Percentiles rank a stretch among this genome's conserved stretches.
phyloP scores from a whole-genome alignment of 1,284 basidiomycete genomes.

The Rhodotorula sp. region DNA sequence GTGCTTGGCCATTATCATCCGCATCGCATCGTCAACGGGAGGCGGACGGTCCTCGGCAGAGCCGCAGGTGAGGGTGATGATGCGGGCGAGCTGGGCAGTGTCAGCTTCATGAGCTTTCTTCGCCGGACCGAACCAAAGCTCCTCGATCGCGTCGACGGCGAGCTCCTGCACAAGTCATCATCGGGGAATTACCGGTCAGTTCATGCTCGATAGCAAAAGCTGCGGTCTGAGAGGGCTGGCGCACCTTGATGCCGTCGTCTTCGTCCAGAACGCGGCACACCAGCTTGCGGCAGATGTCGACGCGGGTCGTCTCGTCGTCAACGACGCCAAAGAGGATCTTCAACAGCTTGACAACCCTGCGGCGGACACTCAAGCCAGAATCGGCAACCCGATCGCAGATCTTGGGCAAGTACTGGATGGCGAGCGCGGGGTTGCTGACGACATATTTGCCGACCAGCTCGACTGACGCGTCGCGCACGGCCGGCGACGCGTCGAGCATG shows the following conservation, averaged over 20 bases:
- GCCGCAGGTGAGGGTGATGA: constrained; percentile 80
- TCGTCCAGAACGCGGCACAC: constrained; percentile 83
- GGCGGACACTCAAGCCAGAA: constrained; percentile 85
- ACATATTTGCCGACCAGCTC: constrained; percentile 94
- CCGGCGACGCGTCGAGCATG: constrained; percentile 82
- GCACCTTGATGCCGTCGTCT: constrained; percentile 79
- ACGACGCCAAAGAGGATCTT: constrained; percentile 73
- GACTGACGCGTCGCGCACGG: constrained; percentile 91
- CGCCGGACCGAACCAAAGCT: constrained; percentile 69
- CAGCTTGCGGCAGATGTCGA: constrained; percentile 80
- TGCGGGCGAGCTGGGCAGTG: constrained; percentile 56
- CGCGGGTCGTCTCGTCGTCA: constrained; percentile 59
- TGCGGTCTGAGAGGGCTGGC: constrained; percentile 8
- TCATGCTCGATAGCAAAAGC: neutral
- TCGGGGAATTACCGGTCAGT: neutral
- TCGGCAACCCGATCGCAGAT: constrained; percentile 87
- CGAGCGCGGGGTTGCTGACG: constrained; percentile 77
- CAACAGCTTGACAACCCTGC: constrained; percentile 89
- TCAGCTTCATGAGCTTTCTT: constrained; percentile 43
- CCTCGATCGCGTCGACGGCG: constrained; percentile 79
- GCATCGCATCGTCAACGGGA: constrained; percentile 77
- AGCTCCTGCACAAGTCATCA: constrained; percentile 59
- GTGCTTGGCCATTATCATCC: constrained; percentile 60
- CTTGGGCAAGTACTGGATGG: constrained; percentile 76
- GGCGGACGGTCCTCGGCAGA: constrained; percentile 77